Conservation (phyloP, 2,329 filamentous ascomycete species). For the Aureobasidium melanogenum region DNA sequence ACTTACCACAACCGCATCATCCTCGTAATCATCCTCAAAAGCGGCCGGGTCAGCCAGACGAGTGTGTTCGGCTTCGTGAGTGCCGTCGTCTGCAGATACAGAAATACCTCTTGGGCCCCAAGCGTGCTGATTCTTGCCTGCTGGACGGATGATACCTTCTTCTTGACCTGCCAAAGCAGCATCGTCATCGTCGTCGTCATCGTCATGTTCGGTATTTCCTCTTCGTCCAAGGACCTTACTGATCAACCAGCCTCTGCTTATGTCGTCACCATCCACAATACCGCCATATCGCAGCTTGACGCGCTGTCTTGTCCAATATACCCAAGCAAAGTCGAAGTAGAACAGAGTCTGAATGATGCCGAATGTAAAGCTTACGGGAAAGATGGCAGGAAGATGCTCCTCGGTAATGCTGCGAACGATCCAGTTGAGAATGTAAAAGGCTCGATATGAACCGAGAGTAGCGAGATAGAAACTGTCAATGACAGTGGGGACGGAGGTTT, state of each 20-base stretch:
- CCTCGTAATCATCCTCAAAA: slow-evolving; percentile 12
- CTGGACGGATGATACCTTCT: slow-evolving; percentile 21
- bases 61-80: slow-evolving; percentile 24
- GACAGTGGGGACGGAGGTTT: slow-evolving; percentile 91
- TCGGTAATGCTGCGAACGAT: slow-evolving; percentile 49
- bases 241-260: slow-evolving; percentile 77
- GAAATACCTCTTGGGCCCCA: slow-evolving; percentile 53
- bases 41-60: slow-evolving; percentile 9
- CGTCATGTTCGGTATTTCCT: slow-evolving; percentile 23
- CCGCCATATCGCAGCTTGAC: slow-evolving; percentile 87
- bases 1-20: slow-evolving; percentile 9
- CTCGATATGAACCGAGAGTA: slow-evolving; percentile 78
- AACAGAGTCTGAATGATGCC: slow-evolving; percentile 82
- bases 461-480: slow-evolving; percentile 95
- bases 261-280: slow-evolving; percentile 81
- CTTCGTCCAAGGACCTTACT: slow-evolving; percentile 62
- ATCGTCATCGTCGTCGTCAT: slow-evolving; percentile 36
- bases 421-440: slow-evolving; percentile 88
- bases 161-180: slow-evolving; percentile 41
- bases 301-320: slow-evolving; percentile 86
- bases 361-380: slow-evolving; percentile 69
- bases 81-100: slow-evolving; percentile 49
- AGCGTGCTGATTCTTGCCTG: slow-evolving; percentile 24
- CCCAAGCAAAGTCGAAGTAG: slow-evolving; percentile 92
- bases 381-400: slow-evolving; percentile 35